Percentiles rank a stretch among this genome's conserved stretches.
phyloP scores from a whole-genome alignment of 768 basidiomycete species.

The Imleria badia region DNA sequence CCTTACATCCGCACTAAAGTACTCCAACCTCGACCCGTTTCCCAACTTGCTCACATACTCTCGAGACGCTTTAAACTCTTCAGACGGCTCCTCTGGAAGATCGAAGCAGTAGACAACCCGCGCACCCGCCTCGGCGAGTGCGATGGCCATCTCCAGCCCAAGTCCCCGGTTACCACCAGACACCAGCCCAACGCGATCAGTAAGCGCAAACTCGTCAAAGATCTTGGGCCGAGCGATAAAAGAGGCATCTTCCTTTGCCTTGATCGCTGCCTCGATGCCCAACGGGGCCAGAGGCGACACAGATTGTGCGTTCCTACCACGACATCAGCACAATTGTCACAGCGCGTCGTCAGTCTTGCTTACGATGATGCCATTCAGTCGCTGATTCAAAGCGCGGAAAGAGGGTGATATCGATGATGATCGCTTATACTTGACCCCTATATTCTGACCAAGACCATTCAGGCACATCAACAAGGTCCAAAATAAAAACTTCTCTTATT shows the following conservation, averaged over 20 bases:
- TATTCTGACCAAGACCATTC: background rate
- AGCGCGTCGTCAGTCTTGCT: background rate
- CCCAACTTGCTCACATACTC: conserved; percentile 51
- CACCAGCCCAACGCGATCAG: conserved; percentile 58
- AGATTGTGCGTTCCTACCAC: conserved; percentile 35
- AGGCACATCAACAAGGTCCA: background rate
- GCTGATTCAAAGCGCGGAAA: background rate
- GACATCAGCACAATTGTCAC: background rate
- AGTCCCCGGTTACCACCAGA: conserved; percentile 68
- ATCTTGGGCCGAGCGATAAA: conserved; percentile 46
- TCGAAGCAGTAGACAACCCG: conserved; percentile 70
- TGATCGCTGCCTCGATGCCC: conserved; percentile 59
- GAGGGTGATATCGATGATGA: conserved; percentile 5
- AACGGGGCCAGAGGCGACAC: conserved; percentile 58
- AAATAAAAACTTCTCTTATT: background rate
- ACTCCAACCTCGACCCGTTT: conserved; percentile 50
- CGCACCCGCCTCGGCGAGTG: conserved; percentile 71
- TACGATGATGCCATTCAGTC: conserved; percentile 12
- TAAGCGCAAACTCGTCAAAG: conserved; percentile 58
- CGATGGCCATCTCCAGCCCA: conserved; percentile 82
- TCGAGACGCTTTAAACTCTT: conserved; percentile 54
- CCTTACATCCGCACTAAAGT: conserved; percentile 63
- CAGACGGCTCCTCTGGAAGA: conserved; percentile 52
- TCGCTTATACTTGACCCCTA: background rate
- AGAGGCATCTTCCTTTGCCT: conserved; percentile 37